Evolutionary conservation across 139 green algal genomes (phyloP), one percentile per base, ranked within the genome.

Genomic region (Coelastrella sp.): DNA sequence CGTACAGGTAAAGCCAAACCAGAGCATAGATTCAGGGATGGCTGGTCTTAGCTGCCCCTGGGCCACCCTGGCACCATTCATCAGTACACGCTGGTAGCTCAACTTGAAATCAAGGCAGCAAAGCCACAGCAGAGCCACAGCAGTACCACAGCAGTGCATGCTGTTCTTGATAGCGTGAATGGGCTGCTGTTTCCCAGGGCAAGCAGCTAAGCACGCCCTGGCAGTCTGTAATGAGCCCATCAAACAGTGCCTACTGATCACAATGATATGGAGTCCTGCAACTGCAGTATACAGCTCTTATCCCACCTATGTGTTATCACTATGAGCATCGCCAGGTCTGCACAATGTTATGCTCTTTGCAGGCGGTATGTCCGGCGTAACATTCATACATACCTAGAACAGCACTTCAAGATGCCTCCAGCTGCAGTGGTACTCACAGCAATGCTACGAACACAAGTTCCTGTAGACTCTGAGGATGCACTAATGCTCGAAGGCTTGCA

Each of bases 381-480:
- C 65, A 96, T 97, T 71, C 56, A 60, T 4, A 71, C 88, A 0
- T 97, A 97, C 85, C 85, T 97, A 20, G 19, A 89, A 22, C 58
- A 92, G 59, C 95, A 96, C 80, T 57, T 90, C 64, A 65, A 92
- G 58, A 87, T 96, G 83, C 91, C 92, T 13, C 95, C 95, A 20
- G 93, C 95, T 81, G 90, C 94, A 16, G 66, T 96, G 4, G 89
- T 96, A 57, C 91, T 97, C 65, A 87, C 95, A 47, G 95, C 93
- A 32, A 23, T 97, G 23, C 86, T 95, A 71, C 76, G 93, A 65
- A 73, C 80, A 19, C 16, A 73, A 79, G 60, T 66, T 13, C 61
- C 66, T 59, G 82, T 5, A n/a, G 13, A 54, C 13, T 1, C 84
- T 32, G 23, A 19, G 7, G 56, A 7, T 20, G 74, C 83, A 6